These are phyloP conservation scores for Dactylis glomerata DNA, from an alignment of 176 grass and related monocot species.

Conservation along the genomic window DNA sequence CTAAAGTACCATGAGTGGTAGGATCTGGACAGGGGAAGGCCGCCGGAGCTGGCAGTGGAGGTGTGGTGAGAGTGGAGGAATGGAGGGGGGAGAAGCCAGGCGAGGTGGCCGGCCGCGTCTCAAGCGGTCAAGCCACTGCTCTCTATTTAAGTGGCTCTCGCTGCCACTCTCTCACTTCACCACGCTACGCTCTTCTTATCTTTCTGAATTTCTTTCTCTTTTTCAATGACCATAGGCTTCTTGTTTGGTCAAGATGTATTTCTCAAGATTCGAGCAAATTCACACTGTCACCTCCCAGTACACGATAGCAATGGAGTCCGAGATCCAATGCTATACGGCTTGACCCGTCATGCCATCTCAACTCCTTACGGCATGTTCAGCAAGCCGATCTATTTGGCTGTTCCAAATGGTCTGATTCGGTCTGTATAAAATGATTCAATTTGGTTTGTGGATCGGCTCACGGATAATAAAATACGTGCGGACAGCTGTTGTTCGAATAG, in stretches of 20 bases:
- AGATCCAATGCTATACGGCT: too few relatives aligned
- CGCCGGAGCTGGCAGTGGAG: conserved; percentile 26
- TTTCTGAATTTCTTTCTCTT: not conserved
- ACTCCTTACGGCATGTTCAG: too few relatives aligned
- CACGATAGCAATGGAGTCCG: too few relatives aligned
- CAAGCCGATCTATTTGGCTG: too few relatives aligned
- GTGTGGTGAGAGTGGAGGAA: not conserved
- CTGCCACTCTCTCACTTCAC: not conserved
- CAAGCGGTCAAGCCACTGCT: not conserved
- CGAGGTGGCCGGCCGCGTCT: conserved; percentile 24
- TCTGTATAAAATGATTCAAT: too few relatives aligned
- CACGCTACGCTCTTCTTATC: not conserved
- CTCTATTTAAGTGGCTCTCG: conserved; percentile 26
- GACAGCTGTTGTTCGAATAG: too few relatives aligned
- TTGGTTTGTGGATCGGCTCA: too few relatives aligned
- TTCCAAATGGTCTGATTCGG: too few relatives aligned
- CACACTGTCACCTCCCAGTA: not conserved
- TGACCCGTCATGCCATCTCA: not conserved
- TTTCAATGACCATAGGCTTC: not conserved
- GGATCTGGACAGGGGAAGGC: conserved; percentile 7
- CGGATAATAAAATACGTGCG: too few relatives aligned
- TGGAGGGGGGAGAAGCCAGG: not conserved
- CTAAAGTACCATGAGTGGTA: conserved; percentile 12
- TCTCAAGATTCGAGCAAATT: conserved; percentile 19
- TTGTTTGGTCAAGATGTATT: conserved; percentile 26